Evolutionary conservation across 495 filamentous ascomycete species (phyloP).

Genomic region (Penicillium riverlandense): DNA sequence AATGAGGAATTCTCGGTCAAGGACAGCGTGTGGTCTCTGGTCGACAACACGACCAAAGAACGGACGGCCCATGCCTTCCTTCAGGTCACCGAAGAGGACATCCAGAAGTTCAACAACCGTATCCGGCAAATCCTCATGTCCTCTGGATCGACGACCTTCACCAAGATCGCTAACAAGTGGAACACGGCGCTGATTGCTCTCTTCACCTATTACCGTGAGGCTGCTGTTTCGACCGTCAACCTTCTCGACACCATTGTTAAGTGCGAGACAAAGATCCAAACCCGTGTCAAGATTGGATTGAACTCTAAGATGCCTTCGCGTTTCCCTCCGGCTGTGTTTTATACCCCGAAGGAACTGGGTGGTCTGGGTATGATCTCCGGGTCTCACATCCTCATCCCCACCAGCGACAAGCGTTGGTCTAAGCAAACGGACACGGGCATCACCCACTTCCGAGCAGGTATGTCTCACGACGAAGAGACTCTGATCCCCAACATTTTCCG

Average conservation of each 20-base stretch:
- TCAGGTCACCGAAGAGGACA: constrained; percentile 96
- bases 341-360: constrained; percentile 97
- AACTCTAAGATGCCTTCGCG: constrained; percentile 99
- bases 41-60: constrained; percentile 93
- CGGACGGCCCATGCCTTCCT: constrained; percentile 97
- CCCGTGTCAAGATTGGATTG: constrained; percentile 95
- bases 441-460: constrained; percentile 94
- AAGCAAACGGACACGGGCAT: constrained; percentile 97
- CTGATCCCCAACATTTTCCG: constrained; percentile 99
- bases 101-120: constrained; percentile 98
- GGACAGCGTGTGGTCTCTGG: constrained; percentile 95
- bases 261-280: constrained; percentile 99
- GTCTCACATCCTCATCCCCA: constrained; percentile 95
- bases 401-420: constrained; percentile 96
- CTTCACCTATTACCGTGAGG: constrained; percentile 98
- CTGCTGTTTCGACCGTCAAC: constrained; percentile 93
- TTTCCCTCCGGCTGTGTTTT: constrained; percentile 98
- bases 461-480: constrained; percentile 98
- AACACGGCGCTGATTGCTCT: constrained; percentile 97
- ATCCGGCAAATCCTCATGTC: constrained; percentile 99
- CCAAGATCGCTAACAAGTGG: constrained; percentile 99
- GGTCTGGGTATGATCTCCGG: constrained; percentile 99
- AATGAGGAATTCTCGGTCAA: constrained; percentile 97
- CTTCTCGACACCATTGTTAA: constrained; percentile 98
- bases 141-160: constrained; percentile 97